phyloP scores from a whole-genome alignment of 192 early-diverging fungal species.

The Gryganskiella cystojenkinii region DNA sequence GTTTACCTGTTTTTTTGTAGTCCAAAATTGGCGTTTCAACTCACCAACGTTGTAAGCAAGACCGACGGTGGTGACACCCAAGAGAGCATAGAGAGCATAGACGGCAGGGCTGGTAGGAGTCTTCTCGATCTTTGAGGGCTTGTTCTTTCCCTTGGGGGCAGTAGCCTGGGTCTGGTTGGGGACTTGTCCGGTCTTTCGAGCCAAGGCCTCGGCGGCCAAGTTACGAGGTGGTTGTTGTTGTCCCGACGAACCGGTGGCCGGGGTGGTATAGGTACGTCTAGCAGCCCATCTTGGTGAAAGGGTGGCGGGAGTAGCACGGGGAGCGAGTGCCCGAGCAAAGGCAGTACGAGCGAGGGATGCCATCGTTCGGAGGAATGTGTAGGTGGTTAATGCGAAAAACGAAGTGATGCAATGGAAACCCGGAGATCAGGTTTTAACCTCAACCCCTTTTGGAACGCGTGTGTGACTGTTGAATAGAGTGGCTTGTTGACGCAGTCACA shows the following conservation, averaged over 20 bases:
- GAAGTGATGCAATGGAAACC: neutral
- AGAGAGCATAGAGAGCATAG: constrained; percentile 50
- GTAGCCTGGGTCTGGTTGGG: constrained; percentile 51
- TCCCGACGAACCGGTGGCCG: constrained; percentile 14
- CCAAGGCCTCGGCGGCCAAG: constrained; percentile 58
- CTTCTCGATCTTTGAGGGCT: constrained; percentile 60
- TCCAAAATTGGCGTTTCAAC: no score
- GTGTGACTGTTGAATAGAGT: no score
- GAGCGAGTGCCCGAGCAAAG: constrained; percentile 17
- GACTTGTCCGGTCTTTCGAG: constrained; percentile 51
- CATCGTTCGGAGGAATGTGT: constrained; percentile 12
- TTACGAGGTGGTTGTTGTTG: constrained; percentile 24
- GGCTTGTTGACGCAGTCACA: no score
- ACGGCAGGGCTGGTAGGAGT: constrained; percentile 47
- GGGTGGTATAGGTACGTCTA: constrained; percentile 36
- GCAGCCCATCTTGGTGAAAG: constrained; percentile 34
- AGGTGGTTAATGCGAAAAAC: constrained; percentile 1
- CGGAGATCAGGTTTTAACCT: no score
- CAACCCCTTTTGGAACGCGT: no score
- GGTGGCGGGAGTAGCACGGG: constrained; percentile 10
- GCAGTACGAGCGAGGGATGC: constrained; percentile 45
- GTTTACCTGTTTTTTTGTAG: no score
- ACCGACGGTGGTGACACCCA: constrained; percentile 37
- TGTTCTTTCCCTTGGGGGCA: constrained; percentile 62
- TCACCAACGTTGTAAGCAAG: constrained; percentile 59